phyloP scores from a whole-genome alignment of 2,329 filamentous ascomycete species.

The Stachybotrys chartarum region DNA sequence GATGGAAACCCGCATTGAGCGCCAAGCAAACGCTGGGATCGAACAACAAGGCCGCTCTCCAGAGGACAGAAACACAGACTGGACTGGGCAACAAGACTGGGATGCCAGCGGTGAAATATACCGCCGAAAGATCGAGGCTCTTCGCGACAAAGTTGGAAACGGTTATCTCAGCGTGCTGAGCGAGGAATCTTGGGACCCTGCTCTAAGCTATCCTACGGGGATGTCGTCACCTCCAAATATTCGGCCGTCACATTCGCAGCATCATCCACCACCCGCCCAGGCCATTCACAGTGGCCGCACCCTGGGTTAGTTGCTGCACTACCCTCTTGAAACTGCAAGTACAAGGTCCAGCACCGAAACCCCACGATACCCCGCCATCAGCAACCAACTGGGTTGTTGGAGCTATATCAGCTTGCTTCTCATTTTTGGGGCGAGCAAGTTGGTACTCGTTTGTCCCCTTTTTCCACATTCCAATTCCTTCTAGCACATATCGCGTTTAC shows the following conservation, averaged over 20 bases:
- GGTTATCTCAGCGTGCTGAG: constrained; percentile 82
- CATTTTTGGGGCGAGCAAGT: too few relatives aligned
- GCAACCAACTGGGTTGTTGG: too few relatives aligned
- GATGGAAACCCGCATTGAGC: background rate
- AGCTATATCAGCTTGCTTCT: too few relatives aligned
- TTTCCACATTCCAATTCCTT: too few relatives aligned
- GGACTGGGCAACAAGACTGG: constrained; percentile 49
- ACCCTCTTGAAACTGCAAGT: background rate
- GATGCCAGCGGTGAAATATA: constrained; percentile 70
- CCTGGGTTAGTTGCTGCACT: constrained; percentile 28
- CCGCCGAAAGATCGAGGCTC: constrained; percentile 77
- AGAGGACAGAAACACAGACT: constrained; percentile 16
- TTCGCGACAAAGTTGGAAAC: constrained; percentile 78
- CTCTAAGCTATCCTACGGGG: constrained; percentile 12
- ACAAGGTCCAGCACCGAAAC: too few relatives aligned
- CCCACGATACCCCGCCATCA: too few relatives aligned
- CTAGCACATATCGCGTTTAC: too few relatives aligned
- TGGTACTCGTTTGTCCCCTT: too few relatives aligned
- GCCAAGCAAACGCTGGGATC: background rate
- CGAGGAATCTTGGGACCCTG: constrained; percentile 61
- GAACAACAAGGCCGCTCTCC: constrained; percentile 10
- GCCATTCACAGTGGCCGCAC: constrained; percentile 47
- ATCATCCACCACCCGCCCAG: constrained; percentile 29
- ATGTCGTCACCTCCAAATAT: constrained; percentile 19
- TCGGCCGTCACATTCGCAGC: constrained; percentile 20